A percentile compares a stretch with the other conserved stretches of the same genome.
phyloP scores from a whole-genome alignment of 257 asterid genomes.

The Solanum medicagineum region DNA sequence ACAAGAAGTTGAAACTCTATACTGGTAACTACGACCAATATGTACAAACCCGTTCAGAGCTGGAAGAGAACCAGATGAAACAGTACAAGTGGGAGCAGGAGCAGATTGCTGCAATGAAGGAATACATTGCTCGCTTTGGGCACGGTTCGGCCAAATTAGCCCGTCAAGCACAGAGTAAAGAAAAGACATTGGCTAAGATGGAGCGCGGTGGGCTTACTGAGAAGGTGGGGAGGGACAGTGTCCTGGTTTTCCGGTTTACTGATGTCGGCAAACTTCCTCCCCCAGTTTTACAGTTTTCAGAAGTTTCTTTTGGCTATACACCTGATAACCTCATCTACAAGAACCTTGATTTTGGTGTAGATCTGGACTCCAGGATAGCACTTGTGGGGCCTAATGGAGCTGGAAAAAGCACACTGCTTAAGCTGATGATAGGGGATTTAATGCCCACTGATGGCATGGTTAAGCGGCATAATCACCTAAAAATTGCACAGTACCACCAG shows the following conservation, averaged over 20 bases:
- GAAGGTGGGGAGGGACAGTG: conserved; percentile 64
- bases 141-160: conserved; percentile 99
- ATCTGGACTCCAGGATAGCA: conserved; percentile 88
- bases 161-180: conserved; percentile 99
- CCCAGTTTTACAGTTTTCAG: conserved; percentile 89
- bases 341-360: conserved; percentile 87
- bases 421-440: conserved; percentile 94
- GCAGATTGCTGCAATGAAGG: conserved; percentile 93
- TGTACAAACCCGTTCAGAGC: conserved; percentile 85
- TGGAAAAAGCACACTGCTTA: conserved; percentile 87
- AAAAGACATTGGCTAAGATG: conserved; percentile 94
- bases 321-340: conserved; percentile 89
- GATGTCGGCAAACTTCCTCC: conserved; percentile 99
- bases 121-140: conserved; percentile 96
- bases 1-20: conserved; percentile 60
- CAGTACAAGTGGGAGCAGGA: conserved; percentile 99
- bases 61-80: conserved; percentile 98
- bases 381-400: conserved; percentile 99
- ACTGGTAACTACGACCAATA: conserved; percentile 90
- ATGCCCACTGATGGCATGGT: conserved; percentile 89
- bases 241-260: conserved; percentile 63
- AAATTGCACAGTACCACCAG: conserved; percentile 88
- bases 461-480: conserved; percentile 82
- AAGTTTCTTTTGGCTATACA: conserved; percentile 81
- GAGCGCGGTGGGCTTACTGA: conserved; percentile 96